Percentiles rank a stretch among this genome's conserved stretches.
phyloP scores from a whole-genome alignment of 306 rosid species.

The Glycine tomentella region DNA sequence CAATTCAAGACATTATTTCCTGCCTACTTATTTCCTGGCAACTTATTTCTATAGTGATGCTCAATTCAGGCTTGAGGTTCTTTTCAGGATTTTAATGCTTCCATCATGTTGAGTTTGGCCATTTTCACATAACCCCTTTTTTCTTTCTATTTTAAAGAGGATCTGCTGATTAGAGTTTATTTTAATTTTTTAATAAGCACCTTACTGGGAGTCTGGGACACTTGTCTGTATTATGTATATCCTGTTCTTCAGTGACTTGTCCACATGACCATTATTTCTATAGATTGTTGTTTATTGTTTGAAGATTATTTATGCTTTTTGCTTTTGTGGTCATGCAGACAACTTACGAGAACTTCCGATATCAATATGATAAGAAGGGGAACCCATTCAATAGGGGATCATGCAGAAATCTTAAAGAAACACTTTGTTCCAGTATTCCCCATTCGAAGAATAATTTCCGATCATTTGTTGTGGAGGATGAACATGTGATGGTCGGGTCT shows the following conservation, averaged over 20 bases:
- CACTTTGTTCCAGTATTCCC: conserved; percentile 68
- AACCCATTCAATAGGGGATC: conserved; percentile 79
- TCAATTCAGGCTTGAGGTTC: conserved; percentile 9
- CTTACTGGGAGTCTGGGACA: not conserved
- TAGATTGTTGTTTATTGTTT: conserved; percentile 26
- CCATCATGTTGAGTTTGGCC: conserved; percentile 12
- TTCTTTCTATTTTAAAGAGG: not conserved
- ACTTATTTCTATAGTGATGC: not conserved
- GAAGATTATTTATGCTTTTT: not conserved
- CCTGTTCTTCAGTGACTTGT: conserved; percentile 22
- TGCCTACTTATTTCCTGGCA: not conserved
- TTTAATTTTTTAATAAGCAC: not conserved
- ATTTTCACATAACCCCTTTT: conserved; percentile 3
- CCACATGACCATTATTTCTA: not conserved
- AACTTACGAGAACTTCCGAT: conserved; percentile 93
- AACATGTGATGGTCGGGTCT: conserved; percentile 47
- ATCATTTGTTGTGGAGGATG: conserved; percentile 63
- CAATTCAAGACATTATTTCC: not conserved
- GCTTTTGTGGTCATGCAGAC: conserved; percentile 62
- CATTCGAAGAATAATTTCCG: conserved; percentile 67
- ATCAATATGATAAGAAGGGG: conserved; percentile 80
- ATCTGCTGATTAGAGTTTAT: not conserved
- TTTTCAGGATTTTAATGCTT: conserved; percentile 9
- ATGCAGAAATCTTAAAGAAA: conserved; percentile 59
- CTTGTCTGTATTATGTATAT: not conserved